Percentiles rank a stretch among this genome's conserved stretches.
These are phyloP conservation scores for Neofusicoccum cordaticola DNA, from an alignment of 2,329 filamentous ascomycete species.

Conservation along the genomic window DNA sequence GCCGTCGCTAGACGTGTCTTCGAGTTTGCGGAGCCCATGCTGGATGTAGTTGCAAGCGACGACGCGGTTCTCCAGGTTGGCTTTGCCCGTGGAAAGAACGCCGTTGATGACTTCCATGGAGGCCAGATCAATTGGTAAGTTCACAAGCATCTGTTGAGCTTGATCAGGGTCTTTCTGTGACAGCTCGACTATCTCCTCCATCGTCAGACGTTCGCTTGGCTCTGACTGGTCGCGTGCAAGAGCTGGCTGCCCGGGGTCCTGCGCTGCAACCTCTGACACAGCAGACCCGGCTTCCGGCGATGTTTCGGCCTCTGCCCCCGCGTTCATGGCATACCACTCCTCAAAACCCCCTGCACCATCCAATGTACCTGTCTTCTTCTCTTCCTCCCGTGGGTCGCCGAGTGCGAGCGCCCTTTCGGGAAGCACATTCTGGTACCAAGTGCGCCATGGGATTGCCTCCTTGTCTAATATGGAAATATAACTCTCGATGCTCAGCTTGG, in stretches of 20 bases:
- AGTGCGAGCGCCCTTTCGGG: not conserved
- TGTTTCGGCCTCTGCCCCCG: not conserved
- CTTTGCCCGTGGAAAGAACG: slow-evolving; percentile 29
- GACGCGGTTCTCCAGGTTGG: slow-evolving; percentile 28
- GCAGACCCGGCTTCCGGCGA: not conserved
- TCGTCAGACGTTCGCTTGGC: not conserved
- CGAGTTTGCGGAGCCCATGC: slow-evolving; percentile 35
- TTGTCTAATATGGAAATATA: slow-evolving; percentile 38
- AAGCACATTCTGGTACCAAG: not conserved
- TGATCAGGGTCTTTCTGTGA: not conserved
- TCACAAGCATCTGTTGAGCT: slow-evolving; percentile 30
- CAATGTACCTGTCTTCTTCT: not conserved
- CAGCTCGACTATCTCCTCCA: not conserved
- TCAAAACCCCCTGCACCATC: not conserved
- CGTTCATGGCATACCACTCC: not conserved
- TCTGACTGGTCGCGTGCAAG: not conserved
- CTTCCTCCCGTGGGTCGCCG: not conserved
- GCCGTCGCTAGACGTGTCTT: slow-evolving; percentile 20
- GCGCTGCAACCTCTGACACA: not conserved
- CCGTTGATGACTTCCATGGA: slow-evolving; percentile 39
- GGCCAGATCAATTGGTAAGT: slow-evolving; percentile 35
- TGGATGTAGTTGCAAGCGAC: slow-evolving; percentile 37
- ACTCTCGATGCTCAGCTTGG: slow-evolving; percentile 26
- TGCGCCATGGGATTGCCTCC: slow-evolving; percentile 26
- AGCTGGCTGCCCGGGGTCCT: too few species aligned